phyloP scores from a whole-genome alignment of 2,329 filamentous ascomycete genomes.

The Simplicillium sp. region DNA sequence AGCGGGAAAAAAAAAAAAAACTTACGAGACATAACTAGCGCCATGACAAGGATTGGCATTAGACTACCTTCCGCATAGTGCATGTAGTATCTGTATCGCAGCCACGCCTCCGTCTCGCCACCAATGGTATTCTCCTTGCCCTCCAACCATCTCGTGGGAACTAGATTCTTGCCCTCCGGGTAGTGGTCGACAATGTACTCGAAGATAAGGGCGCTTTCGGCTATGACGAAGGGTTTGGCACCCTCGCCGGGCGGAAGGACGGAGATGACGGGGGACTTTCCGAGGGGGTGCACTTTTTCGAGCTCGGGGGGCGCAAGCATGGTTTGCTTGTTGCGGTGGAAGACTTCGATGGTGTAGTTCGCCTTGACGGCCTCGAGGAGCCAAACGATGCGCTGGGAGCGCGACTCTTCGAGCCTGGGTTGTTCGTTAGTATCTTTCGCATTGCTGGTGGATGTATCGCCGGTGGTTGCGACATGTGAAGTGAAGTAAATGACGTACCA shows the following conservation, averaged over 20 bases:
- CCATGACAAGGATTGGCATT: constrained; percentile 61
- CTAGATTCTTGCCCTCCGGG: constrained; percentile 30
- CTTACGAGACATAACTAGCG: constrained; percentile 47
- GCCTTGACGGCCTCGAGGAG: constrained; percentile 75
- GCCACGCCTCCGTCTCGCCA: constrained; percentile 51
- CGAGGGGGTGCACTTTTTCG: constrained; percentile 70
- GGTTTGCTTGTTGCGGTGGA: constrained; percentile 55
- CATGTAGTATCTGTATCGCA: constrained; percentile 59
- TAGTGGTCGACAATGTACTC: constrained; percentile 72
- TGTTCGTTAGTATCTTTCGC: too few relatives aligned
- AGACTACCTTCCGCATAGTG: constrained; percentile 81
- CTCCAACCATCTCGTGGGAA: constrained; percentile 45
- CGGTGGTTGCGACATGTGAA: neutral
- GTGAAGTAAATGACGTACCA: constrained; percentile 34
- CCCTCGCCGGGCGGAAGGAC: constrained; percentile 36
- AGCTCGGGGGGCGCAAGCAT: constrained; percentile 68
- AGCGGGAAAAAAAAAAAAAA: constrained; percentile 6
- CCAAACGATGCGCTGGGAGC: constrained; percentile 77
- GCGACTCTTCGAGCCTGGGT: constrained; percentile 75
- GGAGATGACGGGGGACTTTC: constrained; percentile 74
- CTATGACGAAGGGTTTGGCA: constrained; percentile 51
- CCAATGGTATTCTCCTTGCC: constrained; percentile 48
- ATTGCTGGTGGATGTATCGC: neutral
- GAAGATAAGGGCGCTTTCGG: constrained; percentile 72
- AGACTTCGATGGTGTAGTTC: constrained; percentile 70